Percentiles rank a stretch among this genome's conserved stretches.
Evolutionary conservation across 257 asterid genomes (phyloP).

Genomic region (Phtheirospermum japonicum): DNA sequence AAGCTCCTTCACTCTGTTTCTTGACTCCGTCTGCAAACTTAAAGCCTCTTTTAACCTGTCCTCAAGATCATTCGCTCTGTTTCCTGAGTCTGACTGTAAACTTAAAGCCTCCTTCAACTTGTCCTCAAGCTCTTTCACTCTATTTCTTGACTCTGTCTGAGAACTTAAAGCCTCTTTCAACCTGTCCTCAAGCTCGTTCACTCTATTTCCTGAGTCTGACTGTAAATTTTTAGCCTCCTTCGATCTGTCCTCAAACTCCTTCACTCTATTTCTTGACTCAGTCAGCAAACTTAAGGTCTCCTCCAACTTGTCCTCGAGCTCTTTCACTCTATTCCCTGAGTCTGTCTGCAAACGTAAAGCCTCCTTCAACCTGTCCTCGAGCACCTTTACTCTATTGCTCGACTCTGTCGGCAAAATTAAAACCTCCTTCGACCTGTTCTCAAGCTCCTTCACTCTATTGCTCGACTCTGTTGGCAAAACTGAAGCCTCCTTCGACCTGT

Average conservation of each 20-base stretch:
- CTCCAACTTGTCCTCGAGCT: constrained; percentile 45
- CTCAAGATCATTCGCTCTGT: not conserved
- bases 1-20: constrained; percentile 27
- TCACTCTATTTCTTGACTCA: constrained; percentile 45
- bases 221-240: not conserved
- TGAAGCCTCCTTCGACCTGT: constrained; percentile 42
- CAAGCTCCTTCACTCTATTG: constrained; percentile 47
- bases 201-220: not conserved
- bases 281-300: constrained; percentile 35
- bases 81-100: not conserved
- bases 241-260: constrained; percentile 49
- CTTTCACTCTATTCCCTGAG: constrained; percentile 43
- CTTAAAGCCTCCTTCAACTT: not conserved
- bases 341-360: constrained; percentile 33
- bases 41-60: not conserved
- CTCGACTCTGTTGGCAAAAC: constrained; percentile 37
- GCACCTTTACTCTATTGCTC: constrained; percentile 43
- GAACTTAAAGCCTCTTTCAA: not conserved
- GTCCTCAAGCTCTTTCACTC: not conserved
- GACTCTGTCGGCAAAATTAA: constrained; percentile 38
- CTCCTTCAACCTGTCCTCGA: constrained; percentile 39
- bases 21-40: not conserved
- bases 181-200: not conserved
- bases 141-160: not conserved
- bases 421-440: constrained; percentile 42